Base-by-base conservation (phyloP, 129 eudicot genomes). In the Tagetes erecta region DNA sequence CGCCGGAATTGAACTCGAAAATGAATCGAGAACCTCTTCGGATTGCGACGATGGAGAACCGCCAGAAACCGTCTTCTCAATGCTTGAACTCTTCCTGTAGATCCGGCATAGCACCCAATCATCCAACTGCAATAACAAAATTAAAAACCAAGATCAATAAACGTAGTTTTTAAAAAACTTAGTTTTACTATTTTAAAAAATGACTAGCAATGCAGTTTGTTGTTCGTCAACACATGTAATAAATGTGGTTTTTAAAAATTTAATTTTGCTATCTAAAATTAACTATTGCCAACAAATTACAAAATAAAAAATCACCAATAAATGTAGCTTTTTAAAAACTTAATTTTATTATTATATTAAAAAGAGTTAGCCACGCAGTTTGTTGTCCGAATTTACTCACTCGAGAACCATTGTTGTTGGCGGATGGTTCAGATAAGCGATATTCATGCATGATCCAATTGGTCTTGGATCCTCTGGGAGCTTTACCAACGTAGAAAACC, bases 371-470 rank as follows among this genome's bases (percentile, higher is more conserved):
- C 27, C 27, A 20, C 27, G 27, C 27, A 20, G 27, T 20, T 20
- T 20, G 27, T 20, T 20, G 27, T 20, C 27, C 27, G 27, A 20
- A 40, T 55, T 33, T 3, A 55, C 80, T 74, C 76, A 90, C 97
- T 90, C 82, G 80, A 4, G 85, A 7, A 64, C 87, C 81, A 11
- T 90, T 86, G 3, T 27, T 86, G 46, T 86, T 76, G 0, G 64
- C 9, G 2, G 84, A 76, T 45, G 96, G 80, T 38, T 92, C 90
- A 1, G 85, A 83, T 31, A 92, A 87, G 36, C 98, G 66, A 59
- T 92, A 92, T 71, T 92, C 98, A 57, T 92, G 98, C 98, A 92
- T 92, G 80, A 92, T 92, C 98, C 98, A 92, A 57, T 92, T 92
- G 2, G 95, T 92, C 55, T 92, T 92, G 52, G 94, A 82, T 34